Conservation (phyloP, 495 filamentous ascomycete species). For the Acidomyces sp. region DNA sequence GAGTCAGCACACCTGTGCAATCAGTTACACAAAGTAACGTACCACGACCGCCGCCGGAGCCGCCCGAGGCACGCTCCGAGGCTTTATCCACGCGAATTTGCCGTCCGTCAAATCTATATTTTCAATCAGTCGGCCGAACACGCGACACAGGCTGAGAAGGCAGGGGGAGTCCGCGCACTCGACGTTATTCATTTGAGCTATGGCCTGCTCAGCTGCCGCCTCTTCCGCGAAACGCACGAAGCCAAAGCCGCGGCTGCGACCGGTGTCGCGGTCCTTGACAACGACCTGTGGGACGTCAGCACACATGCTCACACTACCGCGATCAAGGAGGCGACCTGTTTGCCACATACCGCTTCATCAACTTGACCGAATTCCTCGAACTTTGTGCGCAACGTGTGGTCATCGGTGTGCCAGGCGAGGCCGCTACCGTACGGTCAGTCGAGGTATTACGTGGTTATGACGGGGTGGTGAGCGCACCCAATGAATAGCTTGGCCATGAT, state of each 20-base stretch:
- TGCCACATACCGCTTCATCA: conserved; percentile 75
- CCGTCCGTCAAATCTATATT: conserved; percentile 79
- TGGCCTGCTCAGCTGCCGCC: conserved; percentile 70
- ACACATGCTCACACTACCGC: background rate
- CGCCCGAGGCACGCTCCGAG: conserved; percentile 57
- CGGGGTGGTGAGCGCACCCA: conserved; percentile 47
- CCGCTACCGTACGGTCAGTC: too few relatives aligned
- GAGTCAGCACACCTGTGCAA: background rate
- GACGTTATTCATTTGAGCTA: conserved; percentile 76
- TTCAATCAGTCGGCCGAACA: background rate
- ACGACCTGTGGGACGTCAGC: conserved; percentile 52
- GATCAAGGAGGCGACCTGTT: too few relatives aligned
- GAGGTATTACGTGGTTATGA: too few relatives aligned
- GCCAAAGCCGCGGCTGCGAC: conserved; percentile 91
- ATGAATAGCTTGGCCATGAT: conserved; percentile 93
- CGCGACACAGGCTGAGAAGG: background rate
- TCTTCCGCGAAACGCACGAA: conserved; percentile 83
- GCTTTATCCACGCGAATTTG: conserved; percentile 93
- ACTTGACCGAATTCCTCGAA: conserved; percentile 81
- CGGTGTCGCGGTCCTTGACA: conserved; percentile 92
- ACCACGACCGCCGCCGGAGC: conserved; percentile 38
- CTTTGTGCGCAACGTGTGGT: conserved; percentile 63
- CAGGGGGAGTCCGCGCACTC: conserved; percentile 48
- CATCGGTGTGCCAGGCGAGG: conserved; percentile 96
- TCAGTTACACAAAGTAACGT: conserved; percentile 1